These are phyloP conservation scores for Crucihimalaya himalaica DNA, from an alignment of 345 rosid species.

Conservation along the genomic window DNA sequence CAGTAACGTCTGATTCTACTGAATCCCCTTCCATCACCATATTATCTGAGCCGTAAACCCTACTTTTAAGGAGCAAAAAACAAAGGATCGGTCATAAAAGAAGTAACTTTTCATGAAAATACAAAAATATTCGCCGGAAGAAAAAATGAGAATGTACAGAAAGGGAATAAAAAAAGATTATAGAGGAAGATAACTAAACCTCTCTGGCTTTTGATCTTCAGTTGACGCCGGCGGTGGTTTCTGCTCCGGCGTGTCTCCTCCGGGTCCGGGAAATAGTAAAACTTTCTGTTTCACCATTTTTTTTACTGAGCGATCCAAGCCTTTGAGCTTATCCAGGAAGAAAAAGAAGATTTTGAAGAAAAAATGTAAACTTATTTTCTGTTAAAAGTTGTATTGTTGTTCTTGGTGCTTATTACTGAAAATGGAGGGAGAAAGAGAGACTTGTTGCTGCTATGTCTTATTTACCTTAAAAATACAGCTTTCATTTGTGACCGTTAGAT, in stretches of 20 bases:
- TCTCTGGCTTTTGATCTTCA: background rate
- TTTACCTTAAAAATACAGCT: background rate
- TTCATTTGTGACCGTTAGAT: slow-evolving; percentile 13
- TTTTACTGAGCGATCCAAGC: too few relatives aligned
- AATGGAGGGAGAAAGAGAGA: slow-evolving; percentile 31
- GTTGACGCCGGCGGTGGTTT: background rate
- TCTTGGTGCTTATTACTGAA: background rate
- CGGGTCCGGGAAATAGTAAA: background rate
- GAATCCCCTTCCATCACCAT: slow-evolving; percentile 5
- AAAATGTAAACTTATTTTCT: too few relatives aligned
- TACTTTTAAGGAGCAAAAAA: background rate
- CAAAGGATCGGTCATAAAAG: slow-evolving; percentile 9
- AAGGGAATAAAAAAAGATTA: too few relatives aligned
- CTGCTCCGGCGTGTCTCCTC: slow-evolving; percentile 9
- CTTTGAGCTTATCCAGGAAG: too few relatives aligned
- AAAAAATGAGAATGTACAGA: background rate
- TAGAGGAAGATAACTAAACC: background rate
- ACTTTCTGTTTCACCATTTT: background rate
- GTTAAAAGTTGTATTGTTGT: background rate
- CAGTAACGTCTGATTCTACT: background rate
- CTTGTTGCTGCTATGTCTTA: background rate
- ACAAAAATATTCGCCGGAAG: background rate
- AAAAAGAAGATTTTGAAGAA: too few relatives aligned
- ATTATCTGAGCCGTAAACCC: background rate
- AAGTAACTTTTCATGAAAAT: background rate